Evolutionary conservation across 1,284 basidiomycete genomes (phyloP).

Genomic region (Ceraceosorus guamensis): DNA sequence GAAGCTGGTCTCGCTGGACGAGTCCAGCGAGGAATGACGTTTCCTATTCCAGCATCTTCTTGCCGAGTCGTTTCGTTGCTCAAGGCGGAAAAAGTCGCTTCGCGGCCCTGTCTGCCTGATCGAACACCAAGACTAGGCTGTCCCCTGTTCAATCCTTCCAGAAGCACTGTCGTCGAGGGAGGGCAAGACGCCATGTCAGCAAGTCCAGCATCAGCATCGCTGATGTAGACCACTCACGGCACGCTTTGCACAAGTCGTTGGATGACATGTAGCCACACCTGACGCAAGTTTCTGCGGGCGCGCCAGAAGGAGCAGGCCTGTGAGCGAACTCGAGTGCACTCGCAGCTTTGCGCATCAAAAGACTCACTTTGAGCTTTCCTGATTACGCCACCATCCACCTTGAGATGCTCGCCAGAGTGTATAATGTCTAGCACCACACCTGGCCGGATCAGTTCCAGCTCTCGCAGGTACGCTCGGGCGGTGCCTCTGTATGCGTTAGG

Average conservation of each 20-base stretch:
- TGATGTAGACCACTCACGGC: constrained; percentile 7
- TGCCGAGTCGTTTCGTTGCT: no score
- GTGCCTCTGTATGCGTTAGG: constrained; percentile 91
- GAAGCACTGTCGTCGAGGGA: constrained; percentile 13
- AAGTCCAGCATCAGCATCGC: not conserved
- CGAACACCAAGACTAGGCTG: constrained; percentile 37
- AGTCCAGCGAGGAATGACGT: no score
- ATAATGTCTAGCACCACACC: constrained; percentile 97
- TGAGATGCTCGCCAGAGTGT: constrained; percentile 49
- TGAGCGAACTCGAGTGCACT: not conserved
- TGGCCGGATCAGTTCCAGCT: constrained; percentile 84
- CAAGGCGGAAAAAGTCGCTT: no score
- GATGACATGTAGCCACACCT: constrained; percentile 47
- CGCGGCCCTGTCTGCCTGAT: not conserved
- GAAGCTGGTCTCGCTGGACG: no score
- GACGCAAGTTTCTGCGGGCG: constrained; percentile 15
- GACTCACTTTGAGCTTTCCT: constrained; percentile 30
- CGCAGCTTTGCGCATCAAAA: not conserved
- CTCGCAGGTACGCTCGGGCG: constrained; percentile 86
- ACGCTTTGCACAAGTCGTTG: constrained; percentile 47
- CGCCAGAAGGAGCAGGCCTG: no score
- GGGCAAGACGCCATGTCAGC: not conserved
- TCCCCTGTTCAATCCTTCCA: constrained; percentile 44
- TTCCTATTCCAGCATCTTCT: no score
- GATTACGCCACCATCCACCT: constrained; percentile 26